Evolutionary conservation across 2,329 filamentous ascomycete genomes (phyloP).

Genomic region (Ophiocordyceps unilateralis): DNA sequence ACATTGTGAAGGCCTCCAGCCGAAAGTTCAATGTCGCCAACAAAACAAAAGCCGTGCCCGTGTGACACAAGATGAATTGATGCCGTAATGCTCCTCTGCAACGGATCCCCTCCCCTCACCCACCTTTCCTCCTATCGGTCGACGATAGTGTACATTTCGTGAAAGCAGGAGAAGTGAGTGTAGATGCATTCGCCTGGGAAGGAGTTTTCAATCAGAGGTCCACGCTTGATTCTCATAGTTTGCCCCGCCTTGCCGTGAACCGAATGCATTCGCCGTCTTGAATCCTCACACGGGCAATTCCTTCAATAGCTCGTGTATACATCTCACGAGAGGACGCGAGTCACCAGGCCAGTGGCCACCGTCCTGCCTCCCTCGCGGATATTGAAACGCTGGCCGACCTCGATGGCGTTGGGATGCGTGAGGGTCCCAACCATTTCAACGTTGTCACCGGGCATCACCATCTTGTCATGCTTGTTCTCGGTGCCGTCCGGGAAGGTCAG

Average conservation of each 20-base stretch:
- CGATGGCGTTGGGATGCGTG: conserved; percentile 70
- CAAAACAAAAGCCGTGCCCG: background rate
- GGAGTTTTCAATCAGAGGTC: too few species aligned
- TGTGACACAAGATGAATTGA: background rate
- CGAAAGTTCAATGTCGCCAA: too few species aligned
- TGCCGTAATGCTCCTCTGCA: background rate
- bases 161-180: conserved; percentile 4
- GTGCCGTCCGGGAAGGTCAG: conserved; percentile 77
- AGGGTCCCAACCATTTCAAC: conserved; percentile 89
- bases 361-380: conserved; percentile 91
- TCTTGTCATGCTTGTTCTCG: conserved; percentile 53
- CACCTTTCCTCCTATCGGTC: too few species aligned
- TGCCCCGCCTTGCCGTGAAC: too few species aligned
- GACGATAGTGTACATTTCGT: background rate
- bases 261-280: background rate
- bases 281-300: too few species aligned
- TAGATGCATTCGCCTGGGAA: background rate
- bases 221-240: background rate
- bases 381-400: conserved; percentile 92
- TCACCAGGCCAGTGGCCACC: conserved; percentile 69
- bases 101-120: too few species aligned
- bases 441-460: conserved; percentile 98
- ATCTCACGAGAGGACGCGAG: conserved; percentile 46
- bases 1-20: too few species aligned
- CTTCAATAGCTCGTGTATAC: background rate